Evolutionary conservation across 257 asterid species (phyloP).

Genomic region (Avicennia marina): DNA sequence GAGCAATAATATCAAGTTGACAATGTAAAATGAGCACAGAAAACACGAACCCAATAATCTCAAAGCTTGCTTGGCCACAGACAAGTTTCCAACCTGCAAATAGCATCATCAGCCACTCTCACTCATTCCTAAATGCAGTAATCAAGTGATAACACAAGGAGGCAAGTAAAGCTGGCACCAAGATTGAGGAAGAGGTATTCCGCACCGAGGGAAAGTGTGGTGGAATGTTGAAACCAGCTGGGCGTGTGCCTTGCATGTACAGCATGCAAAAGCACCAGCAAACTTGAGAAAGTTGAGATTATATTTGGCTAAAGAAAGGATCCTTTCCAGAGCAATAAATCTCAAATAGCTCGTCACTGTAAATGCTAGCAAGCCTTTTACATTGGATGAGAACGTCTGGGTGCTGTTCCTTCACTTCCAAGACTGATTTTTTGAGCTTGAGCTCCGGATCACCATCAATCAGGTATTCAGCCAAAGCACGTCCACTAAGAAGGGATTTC

Average conservation of each 20-base stretch:
- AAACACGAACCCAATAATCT: too few species aligned
- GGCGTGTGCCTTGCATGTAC: neutral
- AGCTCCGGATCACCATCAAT: constrained; percentile 22
- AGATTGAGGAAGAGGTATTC: too few species aligned
- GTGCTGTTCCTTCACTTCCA: constrained; percentile 20
- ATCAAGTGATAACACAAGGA: too few species aligned
- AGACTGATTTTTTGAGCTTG: constrained; percentile 24
- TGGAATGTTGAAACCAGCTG: too few species aligned
- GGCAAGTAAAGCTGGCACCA: too few species aligned
- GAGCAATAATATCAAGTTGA: too few species aligned
- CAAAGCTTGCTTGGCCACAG: too few species aligned
- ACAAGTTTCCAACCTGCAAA: too few species aligned
- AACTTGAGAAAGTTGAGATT: neutral
- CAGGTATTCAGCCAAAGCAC: constrained; percentile 31
- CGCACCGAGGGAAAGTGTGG: too few species aligned
- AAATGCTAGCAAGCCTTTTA: constrained; percentile 13
- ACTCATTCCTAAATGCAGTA: too few species aligned
- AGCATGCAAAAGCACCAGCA: neutral
- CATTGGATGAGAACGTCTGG: constrained; percentile 17
- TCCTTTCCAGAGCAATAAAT: constrained; percentile 13
- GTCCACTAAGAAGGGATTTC: constrained; percentile 20
- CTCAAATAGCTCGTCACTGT: constrained; percentile 11
- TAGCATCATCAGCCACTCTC: too few species aligned
- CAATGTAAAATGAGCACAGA: too few species aligned
- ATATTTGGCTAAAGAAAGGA: constrained; percentile 12